A percentile compares a stretch with the other conserved stretches of the same genome.
These are phyloP conservation scores for Xylaria sp. DNA, from an alignment of 2,329 filamentous ascomycete genomes.

Conservation along the genomic window DNA sequence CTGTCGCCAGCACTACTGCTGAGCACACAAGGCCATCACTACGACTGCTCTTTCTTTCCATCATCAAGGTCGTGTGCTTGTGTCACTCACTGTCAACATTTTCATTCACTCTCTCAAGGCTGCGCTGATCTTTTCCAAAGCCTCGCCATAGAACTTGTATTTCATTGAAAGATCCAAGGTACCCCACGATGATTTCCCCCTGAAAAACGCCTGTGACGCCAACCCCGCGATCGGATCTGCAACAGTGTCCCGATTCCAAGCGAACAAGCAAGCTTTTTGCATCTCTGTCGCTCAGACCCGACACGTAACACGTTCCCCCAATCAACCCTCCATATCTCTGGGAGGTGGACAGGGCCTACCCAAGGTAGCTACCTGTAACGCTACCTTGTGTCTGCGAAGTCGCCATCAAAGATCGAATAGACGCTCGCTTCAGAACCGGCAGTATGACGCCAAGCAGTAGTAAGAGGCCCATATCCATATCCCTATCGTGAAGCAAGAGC, in stretches of 20 bases:
- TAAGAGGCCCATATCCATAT: conserved; percentile 41
- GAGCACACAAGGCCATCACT: not conserved
- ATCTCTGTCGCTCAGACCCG: conserved; percentile 4
- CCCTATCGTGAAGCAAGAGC: conserved; percentile 1
- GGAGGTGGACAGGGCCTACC: conserved; percentile 8
- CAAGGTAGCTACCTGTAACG: conserved; percentile 3
- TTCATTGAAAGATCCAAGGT: conserved; percentile 3
- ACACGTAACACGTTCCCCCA: conserved; percentile 11
- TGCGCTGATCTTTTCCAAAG: not conserved
- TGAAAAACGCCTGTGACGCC: conserved; percentile 21
- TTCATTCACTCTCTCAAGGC: too few species aligned
- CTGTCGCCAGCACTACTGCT: not conserved
- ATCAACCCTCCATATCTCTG: not conserved
- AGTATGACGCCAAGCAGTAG: conserved; percentile 56
- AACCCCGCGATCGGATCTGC: conserved; percentile 34
- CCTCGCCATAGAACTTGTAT: not conserved
- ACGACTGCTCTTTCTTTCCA: not conserved
- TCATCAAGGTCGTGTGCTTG: not conserved
- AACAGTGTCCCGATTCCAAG: not conserved
- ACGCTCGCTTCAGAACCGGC: conserved; percentile 4
- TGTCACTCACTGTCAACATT: not conserved
- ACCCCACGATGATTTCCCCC: conserved; percentile 31
- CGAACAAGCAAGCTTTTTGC: conserved; percentile 2
- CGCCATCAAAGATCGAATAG: conserved; percentile 1
- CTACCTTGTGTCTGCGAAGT: conserved; percentile 6